Evolutionary conservation across 2,329 filamentous ascomycete species (phyloP).

Genomic region (Mycosphaerella arachidis): DNA sequence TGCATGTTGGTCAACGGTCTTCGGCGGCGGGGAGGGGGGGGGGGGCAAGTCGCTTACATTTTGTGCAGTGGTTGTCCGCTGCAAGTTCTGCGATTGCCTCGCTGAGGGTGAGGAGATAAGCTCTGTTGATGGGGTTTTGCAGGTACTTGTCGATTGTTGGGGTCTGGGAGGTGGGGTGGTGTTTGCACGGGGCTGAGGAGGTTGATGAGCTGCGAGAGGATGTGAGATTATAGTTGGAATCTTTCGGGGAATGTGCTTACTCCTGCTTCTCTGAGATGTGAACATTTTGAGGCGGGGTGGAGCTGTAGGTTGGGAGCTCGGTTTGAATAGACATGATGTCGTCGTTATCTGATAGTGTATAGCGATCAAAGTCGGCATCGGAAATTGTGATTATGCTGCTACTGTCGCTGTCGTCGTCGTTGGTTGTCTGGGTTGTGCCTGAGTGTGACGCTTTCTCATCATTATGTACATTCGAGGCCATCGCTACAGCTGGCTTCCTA

Average conservation of each 20-base stretch:
- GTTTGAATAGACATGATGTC: background rate
- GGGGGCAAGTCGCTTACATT: too few relatives aligned
- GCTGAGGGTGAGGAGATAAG: conserved; percentile 9
- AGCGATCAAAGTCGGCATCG: background rate
- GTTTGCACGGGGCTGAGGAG: background rate
- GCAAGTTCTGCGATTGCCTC: conserved; percentile 7
- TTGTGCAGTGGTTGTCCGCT: conserved; percentile 2
- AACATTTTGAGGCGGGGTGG: background rate
- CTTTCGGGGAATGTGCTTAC: background rate
- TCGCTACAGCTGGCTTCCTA: background rate
- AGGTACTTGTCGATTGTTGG: conserved; percentile 5
- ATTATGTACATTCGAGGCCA: background rate
- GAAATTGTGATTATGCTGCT: background rate
- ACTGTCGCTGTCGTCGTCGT: background rate
- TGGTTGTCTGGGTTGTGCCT: background rate
- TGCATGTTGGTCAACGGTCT: too few relatives aligned
- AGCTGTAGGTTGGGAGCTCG: background rate
- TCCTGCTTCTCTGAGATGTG: background rate
- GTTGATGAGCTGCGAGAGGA: background rate
- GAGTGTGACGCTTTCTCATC: background rate
- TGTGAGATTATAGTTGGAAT: background rate
- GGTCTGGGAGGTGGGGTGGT: conserved; percentile 2
- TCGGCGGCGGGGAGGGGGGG: too few relatives aligned
- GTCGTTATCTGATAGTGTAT: background rate
- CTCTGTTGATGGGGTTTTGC: background rate